Conservation (phyloP, 78 protist genomes). For the Dictyostelium intermedium region DNA sequence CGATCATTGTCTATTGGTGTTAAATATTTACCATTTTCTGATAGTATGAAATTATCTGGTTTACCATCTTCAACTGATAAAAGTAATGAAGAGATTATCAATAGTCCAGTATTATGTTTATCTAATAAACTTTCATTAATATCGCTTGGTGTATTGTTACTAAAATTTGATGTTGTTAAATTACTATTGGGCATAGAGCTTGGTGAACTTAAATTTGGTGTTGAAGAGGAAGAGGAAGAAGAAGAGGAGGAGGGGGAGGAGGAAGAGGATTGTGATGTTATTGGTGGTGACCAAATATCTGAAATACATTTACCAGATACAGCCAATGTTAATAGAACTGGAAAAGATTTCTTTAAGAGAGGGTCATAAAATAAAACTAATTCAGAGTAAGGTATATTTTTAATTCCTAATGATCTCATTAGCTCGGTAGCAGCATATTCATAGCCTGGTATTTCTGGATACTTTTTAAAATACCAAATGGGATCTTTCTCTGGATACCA, state of each 20-base stretch:
- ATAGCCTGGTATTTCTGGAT: constrained; percentile 3
- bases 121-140: neutral
- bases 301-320: neutral
- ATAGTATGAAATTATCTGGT: neutral
- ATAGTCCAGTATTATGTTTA: neutral
- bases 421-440: neutral
- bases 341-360: neutral
- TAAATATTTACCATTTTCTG: neutral
- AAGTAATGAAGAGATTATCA: neutral
- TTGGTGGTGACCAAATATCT: neutral
- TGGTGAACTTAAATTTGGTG: neutral
- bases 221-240: neutral
- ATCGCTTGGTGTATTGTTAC: neutral
- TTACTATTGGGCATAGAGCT: neutral
- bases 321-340: neutral
- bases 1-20: neutral
- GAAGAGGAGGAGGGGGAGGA: no score
- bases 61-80: constrained; percentile 7
- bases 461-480: constrained; percentile 7
- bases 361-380: constrained; percentile 4
- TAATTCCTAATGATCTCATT: neutral
- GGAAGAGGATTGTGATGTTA: no score
- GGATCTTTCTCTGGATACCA: constrained; percentile 10
- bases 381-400: neutral
- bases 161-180: neutral